phyloP scores from a whole-genome alignment of 331 rosid genomes.

The Telfairia occidentalis region DNA sequence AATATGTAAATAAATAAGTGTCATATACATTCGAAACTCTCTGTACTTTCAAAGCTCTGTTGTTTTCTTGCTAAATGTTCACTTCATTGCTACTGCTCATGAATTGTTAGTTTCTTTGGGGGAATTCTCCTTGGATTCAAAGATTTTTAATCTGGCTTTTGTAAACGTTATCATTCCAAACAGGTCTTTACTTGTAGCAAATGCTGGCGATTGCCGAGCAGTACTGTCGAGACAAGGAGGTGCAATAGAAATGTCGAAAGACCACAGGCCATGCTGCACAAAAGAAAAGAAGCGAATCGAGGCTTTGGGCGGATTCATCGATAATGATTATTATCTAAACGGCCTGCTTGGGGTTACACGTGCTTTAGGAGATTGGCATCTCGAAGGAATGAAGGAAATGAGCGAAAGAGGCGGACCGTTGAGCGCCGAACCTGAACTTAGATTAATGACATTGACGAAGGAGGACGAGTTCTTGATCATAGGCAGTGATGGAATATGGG shows the following conservation, averaged over 20 bases:
- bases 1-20: not conserved
- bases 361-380: conserved; percentile 88
- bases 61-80: not conserved
- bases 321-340: conserved; percentile 59
- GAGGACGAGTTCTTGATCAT: conserved; percentile 83
- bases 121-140: not conserved
- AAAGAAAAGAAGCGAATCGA: conserved; percentile 56
- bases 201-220: conserved; percentile 91
- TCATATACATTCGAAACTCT: not conserved
- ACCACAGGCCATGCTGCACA: conserved; percentile 55
- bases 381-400: conserved; percentile 77
- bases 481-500: conserved; percentile 93
- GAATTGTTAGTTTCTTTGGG: not conserved
- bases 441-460: conserved; percentile 44
- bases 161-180: not conserved
- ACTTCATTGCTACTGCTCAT: not conserved
- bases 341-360: conserved; percentile 74
- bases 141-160: not conserved
- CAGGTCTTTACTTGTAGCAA: conserved; percentile 88
- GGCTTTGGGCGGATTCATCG: conserved; percentile 58
- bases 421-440: conserved; percentile 81
- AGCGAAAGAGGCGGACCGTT: conserved; percentile 62
- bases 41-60: not conserved
- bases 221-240: conserved; percentile 52
- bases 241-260: conserved; percentile 72